A percentile compares a stretch with the other conserved stretches of the same genome.
phyloP scores from a whole-genome alignment of 2,329 filamentous ascomycete genomes.

The Fusarium sp. region DNA sequence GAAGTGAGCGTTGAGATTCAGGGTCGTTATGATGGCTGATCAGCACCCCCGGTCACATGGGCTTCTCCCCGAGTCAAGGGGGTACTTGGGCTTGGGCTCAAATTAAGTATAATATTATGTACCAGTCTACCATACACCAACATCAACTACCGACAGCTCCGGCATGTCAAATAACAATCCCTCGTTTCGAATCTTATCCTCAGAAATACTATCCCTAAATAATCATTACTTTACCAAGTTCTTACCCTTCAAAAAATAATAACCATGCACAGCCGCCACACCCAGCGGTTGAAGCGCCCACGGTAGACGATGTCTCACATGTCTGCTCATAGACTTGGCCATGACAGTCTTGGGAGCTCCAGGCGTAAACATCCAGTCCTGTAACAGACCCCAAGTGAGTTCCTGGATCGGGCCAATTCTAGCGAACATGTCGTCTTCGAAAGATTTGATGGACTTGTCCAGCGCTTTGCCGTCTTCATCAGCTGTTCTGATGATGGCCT shows the following conservation, averaged over 20 bases:
- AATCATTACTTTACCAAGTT: slow-evolving; percentile 23
- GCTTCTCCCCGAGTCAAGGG: slow-evolving; percentile 1
- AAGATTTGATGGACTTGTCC: slow-evolving; percentile 53
- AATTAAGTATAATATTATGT: slow-evolving; percentile 2
- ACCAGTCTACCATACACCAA: slow-evolving; percentile 23
- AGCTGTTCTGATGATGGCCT: slow-evolving; percentile 55
- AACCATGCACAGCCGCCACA: slow-evolving; percentile 48
- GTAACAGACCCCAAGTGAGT: slow-evolving; percentile 61
- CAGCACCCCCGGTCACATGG: slow-evolving; percentile 47
- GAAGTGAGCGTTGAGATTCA: slow-evolving; percentile 13
- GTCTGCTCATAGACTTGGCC: slow-evolving; percentile 52
- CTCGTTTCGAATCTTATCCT: neutral
- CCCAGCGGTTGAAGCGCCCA: slow-evolving; percentile 51
- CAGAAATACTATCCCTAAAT: neutral
- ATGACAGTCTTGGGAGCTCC: slow-evolving; percentile 61
- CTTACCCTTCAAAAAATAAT: slow-evolving; percentile 46
- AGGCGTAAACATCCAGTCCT: slow-evolving; percentile 62
- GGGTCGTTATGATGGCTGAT: slow-evolving; percentile 42
- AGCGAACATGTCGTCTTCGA: slow-evolving; percentile 57
- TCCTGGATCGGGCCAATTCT: slow-evolving; percentile 56
- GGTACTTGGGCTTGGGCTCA: slow-evolving; percentile 3
- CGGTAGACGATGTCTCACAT: slow-evolving; percentile 52
- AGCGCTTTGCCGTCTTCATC: slow-evolving; percentile 46
- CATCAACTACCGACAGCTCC: slow-evolving; percentile 5
- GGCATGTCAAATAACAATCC: neutral